phyloP scores from a whole-genome alignment of 768 basidiomycete genomes.

The Dentipellis fragilis region DNA sequence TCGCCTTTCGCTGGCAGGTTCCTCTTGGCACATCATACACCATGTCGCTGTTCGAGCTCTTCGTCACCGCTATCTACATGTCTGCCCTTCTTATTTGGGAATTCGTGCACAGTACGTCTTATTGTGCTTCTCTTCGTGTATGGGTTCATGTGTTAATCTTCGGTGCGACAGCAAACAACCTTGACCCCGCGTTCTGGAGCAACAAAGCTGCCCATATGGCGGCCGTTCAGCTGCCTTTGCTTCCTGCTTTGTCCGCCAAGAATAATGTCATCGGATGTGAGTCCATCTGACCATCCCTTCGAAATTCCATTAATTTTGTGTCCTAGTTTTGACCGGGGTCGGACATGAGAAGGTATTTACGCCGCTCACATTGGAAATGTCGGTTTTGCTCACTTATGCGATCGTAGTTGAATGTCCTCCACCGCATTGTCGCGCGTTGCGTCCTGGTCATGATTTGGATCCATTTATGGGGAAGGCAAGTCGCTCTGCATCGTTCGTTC shows the following conservation, averaged over 20 bases:
- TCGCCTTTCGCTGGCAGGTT: conserved; percentile 20
- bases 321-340: conserved; percentile 23
- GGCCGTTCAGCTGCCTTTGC: conserved; percentile 19
- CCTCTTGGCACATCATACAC: conserved; percentile 12
- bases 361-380: too few relatives aligned
- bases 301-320: not conserved
- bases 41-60: conserved; percentile 19
- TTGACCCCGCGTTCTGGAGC: conserved; percentile 5
- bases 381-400: too few relatives aligned
- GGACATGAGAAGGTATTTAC: conserved; percentile 21
- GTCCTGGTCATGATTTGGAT: conserved; percentile 13
- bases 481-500: not conserved
- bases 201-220: conserved; percentile 12
- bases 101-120: conserved; percentile 20
- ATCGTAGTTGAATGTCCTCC: conserved; percentile 14
- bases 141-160: not conserved
- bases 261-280: conserved; percentile 26
- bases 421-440: conserved; percentile 14
- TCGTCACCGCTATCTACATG: conserved; percentile 19
- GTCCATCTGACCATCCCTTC: not conserved
- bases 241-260: conserved; percentile 25
- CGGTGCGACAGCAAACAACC: conserved; percentile 4
- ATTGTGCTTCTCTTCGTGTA: not conserved
- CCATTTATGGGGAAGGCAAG: conserved; percentile 7
- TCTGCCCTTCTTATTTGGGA: conserved; percentile 20